phyloP scores from a whole-genome alignment of 1,284 basidiomycete genomes.

The Ceratobasidium sp. region DNA sequence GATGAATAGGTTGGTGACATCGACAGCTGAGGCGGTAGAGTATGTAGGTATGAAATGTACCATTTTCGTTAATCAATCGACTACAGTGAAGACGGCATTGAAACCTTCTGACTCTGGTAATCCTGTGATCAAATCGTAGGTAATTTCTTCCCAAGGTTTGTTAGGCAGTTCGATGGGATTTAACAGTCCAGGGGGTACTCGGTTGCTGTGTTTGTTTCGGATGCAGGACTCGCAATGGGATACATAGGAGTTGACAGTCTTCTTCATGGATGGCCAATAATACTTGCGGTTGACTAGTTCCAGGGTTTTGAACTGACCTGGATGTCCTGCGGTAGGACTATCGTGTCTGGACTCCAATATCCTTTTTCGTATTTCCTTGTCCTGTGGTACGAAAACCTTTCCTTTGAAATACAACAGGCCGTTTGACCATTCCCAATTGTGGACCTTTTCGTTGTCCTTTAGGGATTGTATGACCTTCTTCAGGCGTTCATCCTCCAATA shows the following conservation, averaged over 20 bases:
- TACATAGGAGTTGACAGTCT: conserved; percentile 9
- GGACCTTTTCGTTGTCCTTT: neutral
- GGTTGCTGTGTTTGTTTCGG: neutral
- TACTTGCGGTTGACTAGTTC: neutral
- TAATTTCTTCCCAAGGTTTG: conserved; percentile 9
- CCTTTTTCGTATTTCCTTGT: neutral
- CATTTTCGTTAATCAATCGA: neutral
- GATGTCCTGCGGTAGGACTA: neutral
- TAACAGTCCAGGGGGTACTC: neutral
- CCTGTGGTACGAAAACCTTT: neutral
- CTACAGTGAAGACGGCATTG: neutral
- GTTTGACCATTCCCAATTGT: neutral
- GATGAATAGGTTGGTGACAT: conserved; percentile 42
- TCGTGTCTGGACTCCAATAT: conserved; percentile 7
- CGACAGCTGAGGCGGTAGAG: neutral
- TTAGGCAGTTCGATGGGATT: neutral
- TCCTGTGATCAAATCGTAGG: neutral
- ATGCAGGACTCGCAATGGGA: conserved; percentile 26
- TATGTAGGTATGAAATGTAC: conserved; percentile 13
- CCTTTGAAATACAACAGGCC: neutral
- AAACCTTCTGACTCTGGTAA: neutral
- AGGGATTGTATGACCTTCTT: neutral
- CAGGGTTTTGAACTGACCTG: conserved; percentile 44
- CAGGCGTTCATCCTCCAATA: neutral
- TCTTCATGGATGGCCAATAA: neutral